Evolutionary conservation across 140 eudicot species (phyloP), one percentile per base, ranked within the genome.

Genomic region (Oenanthe javanica): DNA sequence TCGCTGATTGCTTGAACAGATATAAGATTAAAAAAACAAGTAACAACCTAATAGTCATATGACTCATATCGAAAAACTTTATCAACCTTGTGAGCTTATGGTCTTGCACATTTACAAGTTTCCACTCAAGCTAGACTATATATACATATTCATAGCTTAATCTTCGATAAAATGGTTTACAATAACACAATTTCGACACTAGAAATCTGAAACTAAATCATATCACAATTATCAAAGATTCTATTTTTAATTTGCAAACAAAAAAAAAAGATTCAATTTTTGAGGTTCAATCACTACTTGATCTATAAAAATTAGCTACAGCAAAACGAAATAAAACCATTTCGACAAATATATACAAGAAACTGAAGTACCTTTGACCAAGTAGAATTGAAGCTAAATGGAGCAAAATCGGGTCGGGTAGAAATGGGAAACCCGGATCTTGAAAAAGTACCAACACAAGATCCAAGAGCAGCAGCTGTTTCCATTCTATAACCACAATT

Each of bases 401-500:
- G 84, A 59, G 81, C 79, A 73, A 49, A 71, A 78, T 73, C 78
- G 49, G 80, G 54, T 79, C 31, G 38, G 70, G 79, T 45, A 51
- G 77, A 75, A 74, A 48, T 27, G 18, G 48, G 71, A 13, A 79
- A 11, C 2, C 31, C 48, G 59, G 84, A 76, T 59, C 74, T 75
- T 59, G 79, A 78, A 66, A 82, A 38, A n/a, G 71, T 81, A 49
- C 78, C 76, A 59, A 84, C 73, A 31, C 87, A 84, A 47, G 93
- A 84, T 67, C 86, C 86, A 64, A 89, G 79, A 78, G 78, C 85
- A 61, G 84, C 79, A 15, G 87, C 87, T 71, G 93, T 74, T 85
- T 84, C 93, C 93, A 89, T 89, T 77, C 81, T 75, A 46, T 40
- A 81, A 72, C 9, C 52, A 45, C 40, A 36, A 36, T 36, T 36